Base-by-base conservation (phyloP, 2,329 filamentous ascomycete species). In the Salinomyces thailandicus region DNA sequence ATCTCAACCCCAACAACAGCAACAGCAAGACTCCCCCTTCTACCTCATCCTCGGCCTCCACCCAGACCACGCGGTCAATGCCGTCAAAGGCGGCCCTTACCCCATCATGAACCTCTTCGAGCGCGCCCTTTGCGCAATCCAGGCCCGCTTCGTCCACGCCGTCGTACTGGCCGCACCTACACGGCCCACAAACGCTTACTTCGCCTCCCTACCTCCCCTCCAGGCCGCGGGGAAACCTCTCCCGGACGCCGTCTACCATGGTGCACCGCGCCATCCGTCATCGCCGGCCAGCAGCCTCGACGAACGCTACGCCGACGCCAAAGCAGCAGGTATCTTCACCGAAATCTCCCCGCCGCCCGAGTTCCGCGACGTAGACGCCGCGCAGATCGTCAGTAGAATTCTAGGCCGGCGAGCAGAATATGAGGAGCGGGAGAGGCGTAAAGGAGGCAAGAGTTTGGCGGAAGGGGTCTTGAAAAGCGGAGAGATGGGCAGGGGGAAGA, bases 91-190 rank as follows among this genome's bases (percentile, higher is more conserved):
- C 22, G 73, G 95, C 52, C 98, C 98, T 65, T 98, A 95, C 58
- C 91, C 91, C 17, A 96, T 98, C 64, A 98, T 98, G 91, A 98
- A 96, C 67, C 87, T 94, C 39, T 94, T 89, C 53, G 91, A 98
- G 68, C 81, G 91, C 28, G 87, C 87, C 2, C 76, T 98, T 15
- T 98, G 91, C 58, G 89, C 96, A 18, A 67, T 96, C 44, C 91
- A 98, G 57, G 98, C 91, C 69, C 81, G 81, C 79, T 93, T 93
- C 63, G 73, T 96, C 53, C 75, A 93, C 58, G 79, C 84, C 26
- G 79, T 93, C 37, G 68, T 96, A 43, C 93, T 98, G 55, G 85
- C 83, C 24, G 85, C 91, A 0, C 91, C 91, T 1, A 94, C 93
- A 58, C 77, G 80, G 2, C 85, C 89, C 3, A 84, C 77, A n/a